Evolutionary conservation across 805 yeast genomes (phyloP).

Genomic region (Nadsonia fulvescens): DNA sequence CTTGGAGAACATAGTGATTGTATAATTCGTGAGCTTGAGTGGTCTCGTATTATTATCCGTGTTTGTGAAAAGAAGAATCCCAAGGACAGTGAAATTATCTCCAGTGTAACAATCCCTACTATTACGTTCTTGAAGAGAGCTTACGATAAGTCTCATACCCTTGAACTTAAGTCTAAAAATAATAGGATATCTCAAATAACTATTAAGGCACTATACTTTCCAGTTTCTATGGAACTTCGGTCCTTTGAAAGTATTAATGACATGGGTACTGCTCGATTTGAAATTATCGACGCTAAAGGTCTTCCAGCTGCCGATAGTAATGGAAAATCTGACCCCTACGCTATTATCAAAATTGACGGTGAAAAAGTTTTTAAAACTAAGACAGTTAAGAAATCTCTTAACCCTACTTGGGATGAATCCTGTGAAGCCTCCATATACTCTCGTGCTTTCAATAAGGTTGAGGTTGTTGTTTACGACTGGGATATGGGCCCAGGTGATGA

Average conservation of each 20-base stretch:
- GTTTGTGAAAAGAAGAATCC: conserved; percentile 31
- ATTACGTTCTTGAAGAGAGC: conserved; percentile 42
- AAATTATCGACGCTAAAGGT: conserved; percentile 43
- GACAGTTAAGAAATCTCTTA: conserved; percentile 66
- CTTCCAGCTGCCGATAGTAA: conserved; percentile 75
- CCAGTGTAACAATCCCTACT: conserved; percentile 51
- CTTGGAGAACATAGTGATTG: conserved; percentile 49
- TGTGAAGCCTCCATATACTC: conserved; percentile 27
- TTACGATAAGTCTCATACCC: conserved; percentile 40
- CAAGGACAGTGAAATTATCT: conserved; percentile 36
- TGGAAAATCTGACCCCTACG: conserved; percentile 89
- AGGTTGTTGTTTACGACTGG: conserved; percentile 10
- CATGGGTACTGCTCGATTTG: conserved; percentile 50
- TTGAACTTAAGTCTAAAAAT: conserved; percentile 28
- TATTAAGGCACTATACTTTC: conserved; percentile 61
- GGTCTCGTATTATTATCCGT: conserved; percentile 49
- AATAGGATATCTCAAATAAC: too few relatives aligned
- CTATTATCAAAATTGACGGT: conserved; percentile 50
- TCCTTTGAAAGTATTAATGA: conserved; percentile 61
- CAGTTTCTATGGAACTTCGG: conserved; percentile 45
- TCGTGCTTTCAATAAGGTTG: conserved; percentile 12
- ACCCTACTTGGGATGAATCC: conserved; percentile 78
- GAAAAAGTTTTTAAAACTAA: conserved; percentile 53
- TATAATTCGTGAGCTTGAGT: conserved; percentile 58
- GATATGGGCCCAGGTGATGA: conserved; percentile 43